Evolutionary conservation across 1,284 basidiomycete species (phyloP).

Genomic region (Irpex lacteus): DNA sequence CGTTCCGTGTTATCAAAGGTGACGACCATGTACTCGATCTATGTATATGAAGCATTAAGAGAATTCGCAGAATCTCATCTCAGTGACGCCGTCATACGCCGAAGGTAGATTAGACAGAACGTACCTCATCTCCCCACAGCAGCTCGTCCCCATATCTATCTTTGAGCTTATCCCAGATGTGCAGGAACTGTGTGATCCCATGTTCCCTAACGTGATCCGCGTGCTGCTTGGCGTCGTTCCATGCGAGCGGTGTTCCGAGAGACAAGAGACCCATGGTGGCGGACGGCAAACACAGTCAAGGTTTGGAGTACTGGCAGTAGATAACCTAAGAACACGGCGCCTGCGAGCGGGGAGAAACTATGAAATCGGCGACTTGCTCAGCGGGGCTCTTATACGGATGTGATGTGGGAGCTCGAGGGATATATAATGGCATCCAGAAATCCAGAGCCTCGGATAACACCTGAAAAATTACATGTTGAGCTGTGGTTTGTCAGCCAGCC

Average conservation of each 20-base stretch:
- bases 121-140: constrained; percentile 98
- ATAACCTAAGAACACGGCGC: not conserved
- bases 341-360: constrained; percentile 12
- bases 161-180: constrained; percentile 91
- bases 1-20: constrained; percentile 78
- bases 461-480: not conserved
- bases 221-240: constrained; percentile 87
- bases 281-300: constrained; percentile 1
- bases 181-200: constrained; percentile 94
- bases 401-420: not conserved
- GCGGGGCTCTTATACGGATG: constrained; percentile 16
- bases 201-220: constrained; percentile 89
- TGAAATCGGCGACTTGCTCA: constrained; percentile 24
- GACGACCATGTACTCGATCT: constrained; percentile 98
- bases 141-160: constrained; percentile 89
- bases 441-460: not conserved
- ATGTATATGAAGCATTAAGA: constrained; percentile 3
- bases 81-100: not conserved
- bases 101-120: constrained; percentile 8
- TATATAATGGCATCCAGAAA: not conserved
- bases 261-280: constrained; percentile 86
- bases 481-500: not conserved
- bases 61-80: not conserved
- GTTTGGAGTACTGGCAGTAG: constrained; percentile 1
- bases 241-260: constrained; percentile 91